phyloP scores from a whole-genome alignment of 805 yeast genomes.

The Clavispora carvajalis region DNA sequence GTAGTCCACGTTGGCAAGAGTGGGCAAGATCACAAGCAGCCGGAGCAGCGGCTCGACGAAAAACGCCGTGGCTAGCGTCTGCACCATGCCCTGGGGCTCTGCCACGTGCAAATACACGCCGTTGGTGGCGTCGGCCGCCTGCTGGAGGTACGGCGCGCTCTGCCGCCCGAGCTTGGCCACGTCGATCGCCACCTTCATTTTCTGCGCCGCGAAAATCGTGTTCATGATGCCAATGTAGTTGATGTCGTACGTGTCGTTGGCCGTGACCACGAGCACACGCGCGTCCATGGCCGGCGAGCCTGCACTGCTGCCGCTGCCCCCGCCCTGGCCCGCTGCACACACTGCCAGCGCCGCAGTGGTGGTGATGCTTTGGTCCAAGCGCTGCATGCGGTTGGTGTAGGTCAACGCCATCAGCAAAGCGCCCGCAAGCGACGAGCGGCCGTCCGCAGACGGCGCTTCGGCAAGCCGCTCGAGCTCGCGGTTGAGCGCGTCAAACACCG shows the following conservation, averaged over 20 bases:
- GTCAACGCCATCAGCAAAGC: slow-evolving; percentile 81
- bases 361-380: slow-evolving; percentile 41
- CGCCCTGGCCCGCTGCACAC: slow-evolving; percentile 26
- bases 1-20: slow-evolving; percentile 82
- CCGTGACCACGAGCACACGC: slow-evolving; percentile 51
- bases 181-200: slow-evolving; percentile 83
- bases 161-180: slow-evolving; percentile 68
- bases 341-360: slow-evolving; percentile 43
- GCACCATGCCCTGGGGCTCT: slow-evolving; percentile 72
- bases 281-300: slow-evolving; percentile 26
- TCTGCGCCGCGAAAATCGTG: slow-evolving; percentile 92
- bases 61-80: slow-evolving; percentile 74
- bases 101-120: slow-evolving; percentile 76
- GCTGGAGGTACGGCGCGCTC: slow-evolving; percentile 82
- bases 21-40: slow-evolving; percentile 72
- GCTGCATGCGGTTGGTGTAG: slow-evolving; percentile 64
- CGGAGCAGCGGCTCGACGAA: slow-evolving; percentile 82
- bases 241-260: slow-evolving; percentile 64
- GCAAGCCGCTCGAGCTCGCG: slow-evolving; percentile 21
- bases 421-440: slow-evolving; percentile 54
- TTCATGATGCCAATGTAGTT: slow-evolving; percentile 94
- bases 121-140: slow-evolving; percentile 90
- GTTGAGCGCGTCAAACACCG: slow-evolving; percentile 57
- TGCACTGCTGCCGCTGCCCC: slow-evolving; percentile 6
- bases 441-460: slow-evolving; percentile 30